phyloP scores from a whole-genome alignment of 2,329 filamentous ascomycete species.

The Pseudogymnoascus sp. region DNA sequence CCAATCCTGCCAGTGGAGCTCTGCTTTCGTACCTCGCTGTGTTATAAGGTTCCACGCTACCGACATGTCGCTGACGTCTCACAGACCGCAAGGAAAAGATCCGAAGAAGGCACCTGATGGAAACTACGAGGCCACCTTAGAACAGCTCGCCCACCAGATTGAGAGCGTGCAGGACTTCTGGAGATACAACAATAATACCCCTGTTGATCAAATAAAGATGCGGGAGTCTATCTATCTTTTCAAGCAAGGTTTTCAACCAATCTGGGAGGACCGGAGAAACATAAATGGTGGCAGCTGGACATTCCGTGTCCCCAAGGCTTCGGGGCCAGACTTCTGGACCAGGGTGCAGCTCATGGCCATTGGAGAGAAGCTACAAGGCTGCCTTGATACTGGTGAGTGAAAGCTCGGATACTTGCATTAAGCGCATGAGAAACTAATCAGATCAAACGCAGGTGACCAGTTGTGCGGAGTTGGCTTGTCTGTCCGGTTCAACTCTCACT shows the following conservation, averaged over 20 bases:
- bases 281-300: conserved; percentile 83
- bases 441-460: conserved; percentile 57
- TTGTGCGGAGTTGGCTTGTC: conserved; percentile 85
- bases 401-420: not conserved
- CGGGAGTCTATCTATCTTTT: conserved; percentile 74
- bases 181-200: conserved; percentile 76
- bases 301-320: conserved; percentile 76
- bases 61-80: not conserved
- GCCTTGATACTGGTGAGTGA: conserved; percentile 59
- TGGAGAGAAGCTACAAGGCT: conserved; percentile 71
- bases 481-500: conserved; percentile 80
- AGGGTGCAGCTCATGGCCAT: conserved; percentile 76
- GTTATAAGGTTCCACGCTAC: not conserved
- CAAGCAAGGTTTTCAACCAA: conserved; percentile 67
- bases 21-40: not conserved
- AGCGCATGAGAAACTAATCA: not conserved
- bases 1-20: not conserved
- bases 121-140: conserved; percentile 37
- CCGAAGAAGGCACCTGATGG: conserved; percentile 31
- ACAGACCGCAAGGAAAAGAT: conserved; percentile 28
- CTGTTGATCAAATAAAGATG: conserved; percentile 68
- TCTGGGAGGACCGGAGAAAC: conserved; percentile 86
- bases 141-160: conserved; percentile 59
- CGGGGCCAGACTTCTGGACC: conserved; percentile 70
- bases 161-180: conserved; percentile 82